A percentile compares a stretch with the other conserved stretches of the same genome.
Evolutionary conservation across 2,329 filamentous ascomycete genomes (phyloP).

Genomic region (Botryotinia calthae): DNA sequence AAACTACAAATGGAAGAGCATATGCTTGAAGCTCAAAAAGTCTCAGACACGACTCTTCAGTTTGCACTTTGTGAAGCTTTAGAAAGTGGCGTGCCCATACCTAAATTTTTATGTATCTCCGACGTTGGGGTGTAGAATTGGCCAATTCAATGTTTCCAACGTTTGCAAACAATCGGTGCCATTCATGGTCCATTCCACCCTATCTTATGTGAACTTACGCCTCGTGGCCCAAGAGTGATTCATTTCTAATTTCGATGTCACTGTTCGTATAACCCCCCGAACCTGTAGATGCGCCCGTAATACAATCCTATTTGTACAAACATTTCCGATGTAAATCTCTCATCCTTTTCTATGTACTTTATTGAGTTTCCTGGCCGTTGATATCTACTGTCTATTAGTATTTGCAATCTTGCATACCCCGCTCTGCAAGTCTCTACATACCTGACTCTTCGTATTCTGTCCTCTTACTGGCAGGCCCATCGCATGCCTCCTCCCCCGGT

Average conservation of each 20-base stretch:
- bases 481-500: slow-evolving; percentile 85
- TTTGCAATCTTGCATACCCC: not conserved
- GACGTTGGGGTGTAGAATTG: not conserved
- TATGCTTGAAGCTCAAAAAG: not conserved
- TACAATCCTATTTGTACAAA: slow-evolving; percentile 14
- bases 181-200: too few species aligned
- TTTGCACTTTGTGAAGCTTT: not conserved
- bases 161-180: not conserved
- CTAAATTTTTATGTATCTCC: not conserved
- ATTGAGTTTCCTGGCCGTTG: slow-evolving; percentile 62
- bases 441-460: slow-evolving; percentile 80
- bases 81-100: not conserved
- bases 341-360: slow-evolving; percentile 49
- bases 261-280: not conserved
- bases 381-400: slow-evolving; percentile 45
- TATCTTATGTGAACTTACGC: not conserved
- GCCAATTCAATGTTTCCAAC: not conserved
- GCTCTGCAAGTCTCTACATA: slow-evolving; percentile 36
- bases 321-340: slow-evolving; percentile 20
- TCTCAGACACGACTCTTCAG: not conserved
- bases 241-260: not conserved
- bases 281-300: slow-evolving; percentile 12
- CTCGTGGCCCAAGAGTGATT: not conserved
- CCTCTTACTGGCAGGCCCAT: slow-evolving; percentile 90
- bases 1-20: not conserved